These are phyloP conservation scores for Salix exigua DNA, from an alignment of 345 rosid species.

Conservation along the genomic window DNA sequence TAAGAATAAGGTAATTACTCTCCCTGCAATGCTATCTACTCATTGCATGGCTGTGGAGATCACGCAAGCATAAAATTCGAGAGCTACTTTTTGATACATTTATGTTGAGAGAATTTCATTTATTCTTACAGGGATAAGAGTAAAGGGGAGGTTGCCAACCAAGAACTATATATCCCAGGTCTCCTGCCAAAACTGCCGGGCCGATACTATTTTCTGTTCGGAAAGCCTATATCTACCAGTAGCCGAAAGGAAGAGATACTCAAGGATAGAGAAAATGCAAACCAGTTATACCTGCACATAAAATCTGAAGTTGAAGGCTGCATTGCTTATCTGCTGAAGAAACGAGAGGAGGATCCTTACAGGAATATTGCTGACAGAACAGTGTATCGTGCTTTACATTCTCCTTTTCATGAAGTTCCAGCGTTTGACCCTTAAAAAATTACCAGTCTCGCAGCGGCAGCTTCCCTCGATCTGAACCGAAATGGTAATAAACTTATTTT, in stretches of 20 bases:
- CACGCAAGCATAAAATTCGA: background rate
- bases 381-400: slow-evolving; percentile 27
- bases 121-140: slow-evolving; percentile 45
- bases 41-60: background rate
- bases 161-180: slow-evolving; percentile 43
- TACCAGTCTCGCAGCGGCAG: background rate
- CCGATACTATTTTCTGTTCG: slow-evolving; percentile 62
- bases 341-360: slow-evolving; percentile 69
- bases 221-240: slow-evolving; percentile 57
- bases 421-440: slow-evolving; percentile 46
- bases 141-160: slow-evolving; percentile 60
- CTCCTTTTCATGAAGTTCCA: slow-evolving; percentile 50
- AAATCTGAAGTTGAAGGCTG: slow-evolving; percentile 55
- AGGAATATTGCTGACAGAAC: slow-evolving; percentile 53
- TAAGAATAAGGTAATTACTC: slow-evolving; percentile 46
- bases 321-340: slow-evolving; percentile 61
- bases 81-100: background rate
- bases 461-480: background rate
- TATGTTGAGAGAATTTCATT: slow-evolving; percentile 4
- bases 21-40: background rate
- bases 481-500: too few relatives aligned
- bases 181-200: slow-evolving; percentile 68
- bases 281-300: slow-evolving; percentile 50
- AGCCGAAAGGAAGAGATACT: slow-evolving; percentile 46
- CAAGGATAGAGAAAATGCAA: slow-evolving; percentile 51